Base-by-base conservation (phyloP, 2,329 filamentous ascomycete species). In the Cercospora sp. region DNA sequence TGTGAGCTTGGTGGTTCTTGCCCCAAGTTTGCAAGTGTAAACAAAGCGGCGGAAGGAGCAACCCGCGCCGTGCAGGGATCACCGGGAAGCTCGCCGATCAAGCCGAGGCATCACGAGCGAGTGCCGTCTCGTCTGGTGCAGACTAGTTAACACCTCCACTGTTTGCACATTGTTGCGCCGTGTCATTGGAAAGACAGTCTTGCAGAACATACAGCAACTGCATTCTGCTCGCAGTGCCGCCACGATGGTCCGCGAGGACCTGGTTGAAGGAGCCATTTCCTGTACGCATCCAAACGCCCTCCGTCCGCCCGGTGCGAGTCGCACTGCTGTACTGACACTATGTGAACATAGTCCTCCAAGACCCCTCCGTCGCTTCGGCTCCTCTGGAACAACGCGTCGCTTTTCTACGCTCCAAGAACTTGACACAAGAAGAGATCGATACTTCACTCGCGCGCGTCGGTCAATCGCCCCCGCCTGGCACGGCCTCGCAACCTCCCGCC, bases 381-480 rank as follows among this genome's bases (percentile, higher is more conserved):
- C 91, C 95, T n/a, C 83, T 97, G 70, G 95, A 98, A 77, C 97
- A 95, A 81, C 90, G 93, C 72, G 87, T 98, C 68, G 91, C 93
- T 8, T 99, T 99, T 75, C 86, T 99, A 20, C 92, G 94, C 80
- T 96, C 94, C 7, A 99, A 99, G 82, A 98, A 99, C 80, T 86
- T 99, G 64, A 98, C 94, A 0, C 91, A 95, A 79, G 94, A 98
- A 81, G 96, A 99, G 82, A 91, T 99, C 76, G 92, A 95, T 77
- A 85, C 88, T 42, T 91, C 96, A 16, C 86, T 99, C 73, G 86
- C 91, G 51, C 89, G 94, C 76, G 89, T 88, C 58, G 89, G 90
- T 71, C 88, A 88, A 75, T 87, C 86, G 73, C 60, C 73, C 60
- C 78, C 76, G 63, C 73, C 72, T 70, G 78, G 81, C 76, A 82